These are phyloP conservation scores for Cystoderma amianthinum DNA, from an alignment of 768 basidiomycete genomes.

Conservation along the genomic window DNA sequence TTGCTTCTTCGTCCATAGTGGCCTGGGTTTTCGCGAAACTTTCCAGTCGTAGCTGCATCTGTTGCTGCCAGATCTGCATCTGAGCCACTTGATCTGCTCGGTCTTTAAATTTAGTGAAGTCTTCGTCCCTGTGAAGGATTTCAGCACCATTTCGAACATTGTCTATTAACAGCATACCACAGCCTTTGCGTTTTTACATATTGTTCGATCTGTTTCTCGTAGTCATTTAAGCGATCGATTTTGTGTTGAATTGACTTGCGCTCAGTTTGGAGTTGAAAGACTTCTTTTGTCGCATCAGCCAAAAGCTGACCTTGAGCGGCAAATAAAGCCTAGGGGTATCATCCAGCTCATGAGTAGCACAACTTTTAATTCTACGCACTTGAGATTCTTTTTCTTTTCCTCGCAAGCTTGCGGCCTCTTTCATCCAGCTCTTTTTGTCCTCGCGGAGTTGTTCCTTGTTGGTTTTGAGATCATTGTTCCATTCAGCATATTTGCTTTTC, in stretches of 20 bases:
- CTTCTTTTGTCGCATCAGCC: constrained; percentile 59
- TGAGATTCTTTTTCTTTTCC: constrained; percentile 65
- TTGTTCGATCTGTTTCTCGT: constrained; percentile 84
- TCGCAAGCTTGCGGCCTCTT: constrained; percentile 62
- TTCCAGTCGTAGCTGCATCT: constrained; percentile 60
- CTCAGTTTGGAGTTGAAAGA: constrained; percentile 69
- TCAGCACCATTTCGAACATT: not conserved
- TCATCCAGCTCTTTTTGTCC: constrained; percentile 72
- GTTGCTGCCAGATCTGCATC: constrained; percentile 51
- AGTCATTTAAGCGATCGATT: constrained; percentile 73
- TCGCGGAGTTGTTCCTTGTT: constrained; percentile 70
- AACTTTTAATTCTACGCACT: constrained; percentile 26
- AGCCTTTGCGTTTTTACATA: constrained; percentile 67
- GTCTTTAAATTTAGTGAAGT: constrained; percentile 65
- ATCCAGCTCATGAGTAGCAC: not conserved
- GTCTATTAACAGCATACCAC: constrained; percentile 52
- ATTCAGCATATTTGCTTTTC: constrained; percentile 76
- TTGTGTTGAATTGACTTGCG: constrained; percentile 77
- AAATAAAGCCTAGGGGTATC: constrained; percentile 46
- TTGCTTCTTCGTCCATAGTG: constrained; percentile 49
- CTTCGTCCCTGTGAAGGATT: constrained; percentile 50
- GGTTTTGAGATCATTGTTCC: constrained; percentile 76
- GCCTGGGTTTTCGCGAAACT: constrained; percentile 48
- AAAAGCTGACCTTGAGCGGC: constrained; percentile 63
- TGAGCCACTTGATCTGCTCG: constrained; percentile 50